Evolutionary conservation across 768 basidiomycete genomes (phyloP), one percentile per base, ranked within the genome.

Genomic region (Tricholoma sp.): DNA sequence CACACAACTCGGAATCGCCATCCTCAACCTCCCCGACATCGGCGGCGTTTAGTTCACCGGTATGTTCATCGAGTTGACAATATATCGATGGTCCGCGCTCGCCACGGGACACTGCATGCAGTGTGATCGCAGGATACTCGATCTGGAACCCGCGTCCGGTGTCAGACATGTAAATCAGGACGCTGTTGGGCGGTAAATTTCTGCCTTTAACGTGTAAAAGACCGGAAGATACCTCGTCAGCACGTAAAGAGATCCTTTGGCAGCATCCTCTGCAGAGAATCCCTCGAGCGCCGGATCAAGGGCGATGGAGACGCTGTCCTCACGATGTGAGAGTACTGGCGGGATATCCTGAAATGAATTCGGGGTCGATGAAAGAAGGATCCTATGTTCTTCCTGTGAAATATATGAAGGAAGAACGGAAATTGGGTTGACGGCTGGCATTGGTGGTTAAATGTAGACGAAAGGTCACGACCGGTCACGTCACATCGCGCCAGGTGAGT

Each of bases 81-180:
- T 98, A 98, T 66, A 98, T 81, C 6, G 84, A 88, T 3, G 90
- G 85, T 0, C 76, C 78, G 8, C 72, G 58, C 42, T 83, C 81
- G 2, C 80, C 78, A 45, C 93, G 86, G 0, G 94, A 91, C 53
- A 95, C 81, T 24, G 97, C 97, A 64, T 99, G 97, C 2, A 99
- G 81, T 1, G 93, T 96, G 66, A 99, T 90, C 5, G 87, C 77
- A 9, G 91, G 93, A 69, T 96, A 98, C 56, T 86, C 78, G 66
- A 98, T 82, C 61, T 89, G 84, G 71, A 98, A 88, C 13, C 92
- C 94, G 44, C 76, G 74, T 13, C 85, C 85, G 1, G 83, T 76
- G 10, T 80, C 64, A 2, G 89, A 84, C 71, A 90, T 81, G 79
- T 91, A 96, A 2, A 83, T 82, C 37, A 97, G 80, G 13, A 80